Conservation (phyloP, 768 basidiomycete species). For the Tylopilus intermedius region DNA sequence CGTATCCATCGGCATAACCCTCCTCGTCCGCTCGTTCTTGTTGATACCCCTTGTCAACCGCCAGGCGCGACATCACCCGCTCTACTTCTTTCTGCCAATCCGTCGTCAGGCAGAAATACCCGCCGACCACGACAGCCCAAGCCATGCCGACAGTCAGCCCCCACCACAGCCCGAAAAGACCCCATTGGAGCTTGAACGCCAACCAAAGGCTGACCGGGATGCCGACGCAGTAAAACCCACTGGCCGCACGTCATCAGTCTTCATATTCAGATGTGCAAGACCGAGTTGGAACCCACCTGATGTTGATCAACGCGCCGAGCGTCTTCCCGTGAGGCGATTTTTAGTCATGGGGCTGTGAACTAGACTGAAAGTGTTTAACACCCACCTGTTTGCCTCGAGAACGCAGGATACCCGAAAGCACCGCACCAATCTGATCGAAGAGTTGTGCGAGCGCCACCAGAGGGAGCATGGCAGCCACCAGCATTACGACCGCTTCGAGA, state of each 20-base stretch:
- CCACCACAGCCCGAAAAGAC: slow-evolving; percentile 77
- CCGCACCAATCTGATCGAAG: slow-evolving; percentile 70
- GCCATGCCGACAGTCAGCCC: slow-evolving; percentile 57
- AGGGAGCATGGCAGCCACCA: slow-evolving; percentile 64
- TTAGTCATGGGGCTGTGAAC: neutral
- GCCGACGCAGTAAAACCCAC: slow-evolving; percentile 77
- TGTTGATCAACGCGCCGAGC: slow-evolving; percentile 73
- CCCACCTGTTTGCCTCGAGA: slow-evolving; percentile 72
- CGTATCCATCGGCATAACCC: slow-evolving; percentile 29
- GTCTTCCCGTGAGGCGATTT: slow-evolving; percentile 36
- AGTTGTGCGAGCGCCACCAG: slow-evolving; percentile 76
- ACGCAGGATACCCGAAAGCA: slow-evolving; percentile 75
- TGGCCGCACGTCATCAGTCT: neutral
- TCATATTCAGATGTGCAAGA: neutral
- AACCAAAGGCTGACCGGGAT: slow-evolving; percentile 80
- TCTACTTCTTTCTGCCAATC: slow-evolving; percentile 69
- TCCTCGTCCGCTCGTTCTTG: neutral
- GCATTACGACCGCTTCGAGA: slow-evolving; percentile 19
- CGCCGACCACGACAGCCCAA: slow-evolving; percentile 10
- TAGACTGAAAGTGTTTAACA: neutral
- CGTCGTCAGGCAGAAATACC: slow-evolving; percentile 47
- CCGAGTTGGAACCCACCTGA: slow-evolving; percentile 42
- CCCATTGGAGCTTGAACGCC: slow-evolving; percentile 56
- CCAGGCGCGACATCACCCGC: slow-evolving; percentile 53
- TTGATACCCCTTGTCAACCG: slow-evolving; percentile 35